A percentile compares a stretch with the other conserved stretches of the same genome.
Evolutionary conservation across 129 eudicot species (phyloP).

Genomic region (Mikania micrantha): DNA sequence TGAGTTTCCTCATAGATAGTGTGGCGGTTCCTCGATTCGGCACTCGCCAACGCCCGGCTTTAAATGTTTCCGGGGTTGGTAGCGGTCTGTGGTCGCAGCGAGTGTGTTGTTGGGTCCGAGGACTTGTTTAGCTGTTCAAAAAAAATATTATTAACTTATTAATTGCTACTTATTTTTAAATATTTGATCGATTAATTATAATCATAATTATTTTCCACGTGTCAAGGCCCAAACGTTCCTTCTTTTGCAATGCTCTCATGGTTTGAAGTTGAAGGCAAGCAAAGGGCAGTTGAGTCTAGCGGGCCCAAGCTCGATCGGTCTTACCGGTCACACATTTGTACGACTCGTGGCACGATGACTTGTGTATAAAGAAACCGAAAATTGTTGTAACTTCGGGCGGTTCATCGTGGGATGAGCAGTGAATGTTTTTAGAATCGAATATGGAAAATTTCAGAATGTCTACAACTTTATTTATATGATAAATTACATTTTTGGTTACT

Average conservation of each 20-base stretch:
- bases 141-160: too few relatives aligned
- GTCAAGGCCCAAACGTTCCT: slow-evolving; percentile 22
- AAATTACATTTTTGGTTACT: too few relatives aligned
- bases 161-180: slow-evolving; percentile 2
- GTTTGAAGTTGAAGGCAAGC: slow-evolving; percentile 54
- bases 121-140: too few relatives aligned
- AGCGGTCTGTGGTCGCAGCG: too few relatives aligned
- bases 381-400: neutral
- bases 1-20: too few relatives aligned
- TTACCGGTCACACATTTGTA: slow-evolving; percentile 34
- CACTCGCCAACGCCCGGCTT: too few relatives aligned
- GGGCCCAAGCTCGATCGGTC: neutral
- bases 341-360: slow-evolving; percentile 22
- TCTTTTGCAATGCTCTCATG: neutral
- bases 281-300: slow-evolving; percentile 19
- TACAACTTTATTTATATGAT: too few relatives aligned
- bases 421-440: neutral
- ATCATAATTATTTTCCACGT: slow-evolving; percentile 15
- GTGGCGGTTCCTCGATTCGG: too few relatives aligned
- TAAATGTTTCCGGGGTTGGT: too few relatives aligned
- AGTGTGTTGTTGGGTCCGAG: too few relatives aligned
- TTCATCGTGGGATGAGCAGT: neutral
- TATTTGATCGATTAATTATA: neutral
- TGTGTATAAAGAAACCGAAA: slow-evolving; percentile 10
- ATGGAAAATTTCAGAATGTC: too few relatives aligned